phyloP scores from a whole-genome alignment of 257 asterid genomes.

The Linaria vulgaris region DNA sequence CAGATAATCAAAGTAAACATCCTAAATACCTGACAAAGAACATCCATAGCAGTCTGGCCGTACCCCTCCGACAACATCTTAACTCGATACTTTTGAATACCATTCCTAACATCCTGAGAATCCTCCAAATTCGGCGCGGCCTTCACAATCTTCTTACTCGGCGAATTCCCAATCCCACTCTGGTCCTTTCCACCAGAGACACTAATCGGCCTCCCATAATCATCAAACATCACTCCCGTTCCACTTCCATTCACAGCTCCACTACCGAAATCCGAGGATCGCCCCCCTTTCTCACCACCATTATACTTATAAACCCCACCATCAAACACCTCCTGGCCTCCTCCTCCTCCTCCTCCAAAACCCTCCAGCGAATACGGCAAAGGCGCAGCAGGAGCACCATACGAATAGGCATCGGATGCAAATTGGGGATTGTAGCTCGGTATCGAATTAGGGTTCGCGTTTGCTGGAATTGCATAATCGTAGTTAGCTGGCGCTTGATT shows the following conservation, averaged over 20 bases:
- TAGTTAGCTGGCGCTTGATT: constrained; percentile 41
- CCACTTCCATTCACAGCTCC: constrained; percentile 30
- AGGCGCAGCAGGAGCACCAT: constrained; percentile 34
- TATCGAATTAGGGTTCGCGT: constrained; percentile 30
- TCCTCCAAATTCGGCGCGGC: constrained; percentile 74
- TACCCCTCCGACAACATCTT: constrained; percentile 74
- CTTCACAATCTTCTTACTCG: constrained; percentile 50
- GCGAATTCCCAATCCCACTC: constrained; percentile 33
- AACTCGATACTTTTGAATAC: constrained; percentile 71
- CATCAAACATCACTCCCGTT: constrained; percentile 62
- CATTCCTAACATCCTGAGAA: constrained; percentile 53
- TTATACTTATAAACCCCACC: constrained; percentile 64
- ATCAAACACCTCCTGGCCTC: constrained; percentile 48
- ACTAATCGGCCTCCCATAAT: constrained; percentile 80
- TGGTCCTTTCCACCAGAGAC: constrained; percentile 44
- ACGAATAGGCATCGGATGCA: constrained; percentile 32
- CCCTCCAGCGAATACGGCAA: constrained; percentile 31
- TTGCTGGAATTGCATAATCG: constrained; percentile 32
- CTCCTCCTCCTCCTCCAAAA: constrained; percentile 41
- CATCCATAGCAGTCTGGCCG: constrained; percentile 78
- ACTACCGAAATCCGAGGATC: constrained; percentile 33
- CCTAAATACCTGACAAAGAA: constrained; percentile 75
- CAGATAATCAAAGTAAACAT: constrained; percentile 1
- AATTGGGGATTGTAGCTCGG: constrained; percentile 30
- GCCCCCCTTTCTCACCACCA: constrained; percentile 51